Base-by-base conservation (phyloP, 2,329 filamentous ascomycete genomes). In the Fusarium sacchari region DNA sequence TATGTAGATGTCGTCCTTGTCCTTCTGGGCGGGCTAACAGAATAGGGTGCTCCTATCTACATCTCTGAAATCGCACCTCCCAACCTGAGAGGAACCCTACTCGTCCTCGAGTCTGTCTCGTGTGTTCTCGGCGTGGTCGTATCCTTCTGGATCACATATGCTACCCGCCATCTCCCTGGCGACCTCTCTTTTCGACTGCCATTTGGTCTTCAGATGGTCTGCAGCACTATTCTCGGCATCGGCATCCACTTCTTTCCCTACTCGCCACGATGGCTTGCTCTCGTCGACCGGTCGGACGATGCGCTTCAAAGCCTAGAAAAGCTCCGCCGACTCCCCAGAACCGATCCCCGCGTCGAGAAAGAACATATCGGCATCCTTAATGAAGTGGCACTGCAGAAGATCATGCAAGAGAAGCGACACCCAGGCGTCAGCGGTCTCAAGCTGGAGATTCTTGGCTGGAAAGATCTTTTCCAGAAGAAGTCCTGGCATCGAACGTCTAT, bases 91-190 rank as follows among this genome's bases (percentile, higher is more conserved):
- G 86, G 86, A 22, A 80, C 83, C 12, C 83, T 86, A 77, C 84
- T 87, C 74, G 83, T 80, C 1, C 75, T 88, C 17, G 84, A 87
- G 76, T 87, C 87, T 67, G 83, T 87, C 52, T 81, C 79, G 4
- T 66, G 60, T 30, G 60, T 64, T 6, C 26, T 87, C 7, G 86
- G 86, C 3, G 83, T 84, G 5, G 80, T 83, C 12, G 80, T 88
- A 18, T 84, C 87, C 3, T 89, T 84, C 74, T 89, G 86, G 84
- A 87, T 87, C 42, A 86, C 86, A 0, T 90, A 88, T 63, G 87
- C 83, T 2, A 88, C 86, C 1, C 78, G 81, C 11, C 80, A 82
- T 53, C 82, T 85, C 40, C 82, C 83, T 1, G 80, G 81, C 7
- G 83, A 84, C 2, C 80, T 84, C 46, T 78, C 85, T 17, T 72